Conservation (phyloP, 2,329 filamentous ascomycete genomes). For the Ophiosphaerella herpotricha region DNA sequence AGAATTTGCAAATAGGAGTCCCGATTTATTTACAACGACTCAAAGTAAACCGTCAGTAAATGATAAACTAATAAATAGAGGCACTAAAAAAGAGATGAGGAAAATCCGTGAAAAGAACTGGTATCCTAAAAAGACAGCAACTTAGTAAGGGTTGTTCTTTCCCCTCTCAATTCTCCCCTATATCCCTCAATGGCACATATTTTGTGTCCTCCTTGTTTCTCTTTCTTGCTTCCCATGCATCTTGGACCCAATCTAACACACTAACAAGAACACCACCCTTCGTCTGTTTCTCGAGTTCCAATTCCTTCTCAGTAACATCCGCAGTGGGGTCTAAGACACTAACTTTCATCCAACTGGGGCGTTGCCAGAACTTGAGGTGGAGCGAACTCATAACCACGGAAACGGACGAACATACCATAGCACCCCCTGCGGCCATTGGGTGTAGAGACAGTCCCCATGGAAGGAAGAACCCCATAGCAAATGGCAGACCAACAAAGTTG, state of each 20-base stretch:
- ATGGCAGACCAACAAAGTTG: constrained; percentile 87
- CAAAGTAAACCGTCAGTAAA: background rate
- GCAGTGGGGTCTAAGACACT: constrained; percentile 59
- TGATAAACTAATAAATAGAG: background rate
- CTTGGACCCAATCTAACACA: constrained; percentile 34
- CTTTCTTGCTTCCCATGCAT: constrained; percentile 40
- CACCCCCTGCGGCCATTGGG: constrained; percentile 90
- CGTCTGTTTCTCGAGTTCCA: constrained; percentile 27
- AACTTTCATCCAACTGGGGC: constrained; percentile 85
- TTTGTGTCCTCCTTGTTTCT: constrained; percentile 47
- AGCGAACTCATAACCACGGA: constrained; percentile 86
- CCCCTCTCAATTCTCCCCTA: constrained; percentile 38
- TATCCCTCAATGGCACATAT: constrained; percentile 53
- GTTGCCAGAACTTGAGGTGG: constrained; percentile 82
- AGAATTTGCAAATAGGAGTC: background rate
- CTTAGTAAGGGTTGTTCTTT: background rate
- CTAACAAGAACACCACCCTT: constrained; percentile 26
- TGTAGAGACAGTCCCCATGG: constrained; percentile 87
- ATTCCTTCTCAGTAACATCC: constrained; percentile 33
- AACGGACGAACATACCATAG: constrained; percentile 90
- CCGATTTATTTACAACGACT: constrained; percentile 9
- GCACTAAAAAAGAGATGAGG: constrained; percentile 1
- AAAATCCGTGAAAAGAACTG: constrained; percentile 1
- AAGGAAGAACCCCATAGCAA: constrained; percentile 95
- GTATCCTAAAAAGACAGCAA: constrained; percentile 16